Evolutionary conservation across 192 early-diverging fungal species (phyloP).

Genomic region (Coemansia sp.): DNA sequence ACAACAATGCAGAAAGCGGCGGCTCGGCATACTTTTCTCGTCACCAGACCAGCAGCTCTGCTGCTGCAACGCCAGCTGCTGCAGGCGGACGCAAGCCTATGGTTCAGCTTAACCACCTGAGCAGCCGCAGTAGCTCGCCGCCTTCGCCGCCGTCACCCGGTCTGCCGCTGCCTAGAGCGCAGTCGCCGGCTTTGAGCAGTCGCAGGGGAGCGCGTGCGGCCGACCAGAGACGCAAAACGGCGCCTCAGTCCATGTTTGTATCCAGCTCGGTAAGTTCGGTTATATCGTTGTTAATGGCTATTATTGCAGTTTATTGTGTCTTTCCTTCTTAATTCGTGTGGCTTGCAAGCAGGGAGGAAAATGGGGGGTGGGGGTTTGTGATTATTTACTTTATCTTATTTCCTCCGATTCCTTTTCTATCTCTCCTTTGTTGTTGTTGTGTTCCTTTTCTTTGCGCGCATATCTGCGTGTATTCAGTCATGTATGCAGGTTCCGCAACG

Average conservation of each 20-base stretch:
- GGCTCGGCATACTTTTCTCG: constrained; percentile 16
- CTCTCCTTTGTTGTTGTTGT: too few species aligned
- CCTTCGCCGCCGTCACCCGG: constrained; percentile 6
- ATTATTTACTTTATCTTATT: not conserved
- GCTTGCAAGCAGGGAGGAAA: not conserved
- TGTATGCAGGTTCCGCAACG: not conserved
- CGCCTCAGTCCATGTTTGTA: constrained; percentile 43
- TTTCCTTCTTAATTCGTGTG: too few species aligned
- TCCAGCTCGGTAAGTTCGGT: constrained; percentile 29
- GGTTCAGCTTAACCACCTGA: not conserved
- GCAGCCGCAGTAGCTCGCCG: constrained; percentile 6
- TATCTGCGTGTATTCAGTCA: not conserved
- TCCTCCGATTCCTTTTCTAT: not conserved
- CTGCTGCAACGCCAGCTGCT: not conserved
- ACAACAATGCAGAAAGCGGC: constrained; percentile 9
- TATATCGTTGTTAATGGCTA: not conserved
- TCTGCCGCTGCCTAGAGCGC: not conserved
- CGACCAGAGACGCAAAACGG: constrained; percentile 37
- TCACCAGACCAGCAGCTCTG: constrained; percentile 11
- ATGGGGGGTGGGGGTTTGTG: not conserved
- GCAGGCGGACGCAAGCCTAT: constrained; percentile 5
- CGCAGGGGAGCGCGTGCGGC: constrained; percentile 11
- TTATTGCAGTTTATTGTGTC: not conserved
- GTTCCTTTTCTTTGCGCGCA: not conserved
- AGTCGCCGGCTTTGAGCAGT: not conserved